Conservation (phyloP, 441 rosid species). For the Pelargonium cotyledonis region DNA sequence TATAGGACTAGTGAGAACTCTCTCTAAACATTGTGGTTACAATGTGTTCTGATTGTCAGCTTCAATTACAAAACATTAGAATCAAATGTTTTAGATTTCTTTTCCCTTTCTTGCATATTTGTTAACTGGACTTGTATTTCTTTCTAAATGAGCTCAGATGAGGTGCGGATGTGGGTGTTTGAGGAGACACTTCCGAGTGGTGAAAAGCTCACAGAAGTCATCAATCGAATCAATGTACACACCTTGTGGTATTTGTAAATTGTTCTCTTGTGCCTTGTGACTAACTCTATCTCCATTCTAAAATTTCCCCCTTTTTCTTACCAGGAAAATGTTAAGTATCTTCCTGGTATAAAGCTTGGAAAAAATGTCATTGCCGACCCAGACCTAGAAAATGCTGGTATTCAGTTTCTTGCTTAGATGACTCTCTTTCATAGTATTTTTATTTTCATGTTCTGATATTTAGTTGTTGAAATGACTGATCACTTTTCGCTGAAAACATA, state of each 20-base stretch:
- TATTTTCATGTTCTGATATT: not conserved
- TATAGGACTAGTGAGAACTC: no score
- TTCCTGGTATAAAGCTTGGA: conserved; percentile 86
- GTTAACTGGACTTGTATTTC: no score
- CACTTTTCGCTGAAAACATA: no score
- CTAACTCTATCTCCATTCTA: not conserved
- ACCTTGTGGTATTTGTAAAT: conserved; percentile 7
- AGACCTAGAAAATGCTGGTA: conserved; percentile 80
- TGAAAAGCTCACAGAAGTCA: conserved; percentile 79
- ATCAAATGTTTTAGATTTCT: not conserved
- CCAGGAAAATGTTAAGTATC: conserved; percentile 86
- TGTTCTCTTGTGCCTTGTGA: not conserved
- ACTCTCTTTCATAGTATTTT: not conserved
- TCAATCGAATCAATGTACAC: conserved; percentile 78
- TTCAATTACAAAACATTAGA: not conserved
- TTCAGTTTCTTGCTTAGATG: conserved; percentile 15
- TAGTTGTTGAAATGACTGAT: not conserved
- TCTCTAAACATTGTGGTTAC: no score
- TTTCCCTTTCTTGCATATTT: not conserved
- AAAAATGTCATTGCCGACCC: conserved; percentile 81
- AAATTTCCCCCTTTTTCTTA: conserved; percentile 2
- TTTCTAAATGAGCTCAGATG: conserved; percentile 45
- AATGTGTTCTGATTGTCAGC: not conserved
- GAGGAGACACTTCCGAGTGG: conserved; percentile 82
- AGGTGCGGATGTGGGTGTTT: conserved; percentile 97